phyloP scores from a whole-genome alignment of 148 eudicot genomes.

The Fagopyrum esculentum region DNA sequence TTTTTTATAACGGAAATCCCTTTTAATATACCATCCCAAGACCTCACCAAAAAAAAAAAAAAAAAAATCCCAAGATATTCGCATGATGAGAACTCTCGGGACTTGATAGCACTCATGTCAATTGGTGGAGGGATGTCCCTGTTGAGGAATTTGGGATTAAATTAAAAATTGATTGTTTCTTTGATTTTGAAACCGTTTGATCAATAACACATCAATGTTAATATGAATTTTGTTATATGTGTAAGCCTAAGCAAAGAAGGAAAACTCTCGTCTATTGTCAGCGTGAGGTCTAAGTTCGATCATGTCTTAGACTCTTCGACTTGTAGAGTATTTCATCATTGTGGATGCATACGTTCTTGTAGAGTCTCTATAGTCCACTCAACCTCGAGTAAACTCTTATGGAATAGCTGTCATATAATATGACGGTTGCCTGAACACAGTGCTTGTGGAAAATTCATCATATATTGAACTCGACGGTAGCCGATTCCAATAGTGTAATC shows the following conservation, averaged over 20 bases:
- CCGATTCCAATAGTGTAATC: not conserved
- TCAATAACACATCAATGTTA: not conserved
- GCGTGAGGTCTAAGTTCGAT: not conserved
- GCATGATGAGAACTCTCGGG: too few relatives aligned
- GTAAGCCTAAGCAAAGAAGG: not conserved
- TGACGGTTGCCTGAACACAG: not conserved
- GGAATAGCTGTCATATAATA: not conserved
- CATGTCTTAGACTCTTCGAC: not conserved
- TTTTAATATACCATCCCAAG: too few relatives aligned
- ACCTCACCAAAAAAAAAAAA: too few relatives aligned
- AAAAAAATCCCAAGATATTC: too few relatives aligned
- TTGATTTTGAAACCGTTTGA: not conserved
- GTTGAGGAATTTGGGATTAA: not conserved
- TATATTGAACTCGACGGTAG: not conserved
- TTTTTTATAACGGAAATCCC: too few relatives aligned
- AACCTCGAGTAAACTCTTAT: not conserved
- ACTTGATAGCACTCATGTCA: too few relatives aligned
- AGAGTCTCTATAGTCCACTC: not conserved
- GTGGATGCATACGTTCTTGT: not conserved
- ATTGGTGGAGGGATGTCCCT: too few relatives aligned
- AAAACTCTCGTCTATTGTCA: not conserved
- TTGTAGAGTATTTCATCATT: too few relatives aligned
- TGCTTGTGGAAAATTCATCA: not conserved
- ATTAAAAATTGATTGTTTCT: not conserved
- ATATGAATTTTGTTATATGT: not conserved